A percentile compares a stretch with the other conserved stretches of the same genome.
Conservation (phyloP, 179 eudicot genomes). For the Sideroxylon spinosum region DNA sequence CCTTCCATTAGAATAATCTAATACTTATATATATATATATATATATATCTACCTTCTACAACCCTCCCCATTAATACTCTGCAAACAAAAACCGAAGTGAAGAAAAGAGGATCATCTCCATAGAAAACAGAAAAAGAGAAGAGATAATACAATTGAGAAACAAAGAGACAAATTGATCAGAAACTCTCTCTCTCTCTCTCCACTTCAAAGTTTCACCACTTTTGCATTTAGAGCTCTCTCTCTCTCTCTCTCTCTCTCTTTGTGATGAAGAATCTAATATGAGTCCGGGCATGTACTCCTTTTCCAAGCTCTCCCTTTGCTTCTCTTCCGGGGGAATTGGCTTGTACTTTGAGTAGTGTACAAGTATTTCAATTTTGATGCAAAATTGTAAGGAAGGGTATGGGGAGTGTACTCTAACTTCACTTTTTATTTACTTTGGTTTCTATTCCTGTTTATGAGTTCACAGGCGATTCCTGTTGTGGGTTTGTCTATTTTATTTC, state of each 20-base stretch:
- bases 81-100: constrained; percentile 25
- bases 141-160: constrained; percentile 8
- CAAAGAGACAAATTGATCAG: constrained; percentile 41
- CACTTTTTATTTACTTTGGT: constrained; percentile 27
- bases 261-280: constrained; percentile 30
- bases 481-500: constrained; percentile 32
- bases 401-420: constrained; percentile 25
- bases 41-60: constrained; percentile 10
- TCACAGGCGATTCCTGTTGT: constrained; percentile 44
- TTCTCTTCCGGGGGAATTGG: constrained; percentile 24
- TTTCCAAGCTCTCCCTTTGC: constrained; percentile 21
- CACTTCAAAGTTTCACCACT: constrained; percentile 1
- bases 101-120: constrained; percentile 19
- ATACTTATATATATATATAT: background rate
- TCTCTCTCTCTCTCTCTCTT: constrained; percentile 15
- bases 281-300: constrained; percentile 30
- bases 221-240: constrained; percentile 28
- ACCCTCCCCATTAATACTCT: constrained; percentile 35
- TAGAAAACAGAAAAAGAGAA: constrained; percentile 15
- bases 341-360: constrained; percentile 22
- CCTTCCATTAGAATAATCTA: constrained; percentile 55
- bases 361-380: constrained; percentile 25
- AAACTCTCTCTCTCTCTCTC: constrained; percentile 17
- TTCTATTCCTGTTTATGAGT: constrained; percentile 33
- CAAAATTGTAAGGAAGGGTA: constrained; percentile 20